These are phyloP conservation scores for Babesia bovis DNA, from an alignment of 169 alveolate species.

Conservation along the genomic window DNA sequence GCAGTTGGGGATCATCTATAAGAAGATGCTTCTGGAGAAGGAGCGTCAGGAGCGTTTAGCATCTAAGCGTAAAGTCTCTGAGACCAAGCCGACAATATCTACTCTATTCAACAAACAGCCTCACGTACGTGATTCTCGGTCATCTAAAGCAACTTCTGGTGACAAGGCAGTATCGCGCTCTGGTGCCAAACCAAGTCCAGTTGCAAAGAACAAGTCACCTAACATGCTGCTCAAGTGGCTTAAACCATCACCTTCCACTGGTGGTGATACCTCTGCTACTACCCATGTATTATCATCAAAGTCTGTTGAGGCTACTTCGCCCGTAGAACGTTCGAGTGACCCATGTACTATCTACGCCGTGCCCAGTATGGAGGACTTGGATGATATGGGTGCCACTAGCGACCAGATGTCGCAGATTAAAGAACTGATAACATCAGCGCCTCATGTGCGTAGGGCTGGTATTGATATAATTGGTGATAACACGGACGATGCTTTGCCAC, in stretches of 20 bases:
- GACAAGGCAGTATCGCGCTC: background rate
- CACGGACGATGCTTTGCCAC: too few species aligned
- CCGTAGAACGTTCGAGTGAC: background rate
- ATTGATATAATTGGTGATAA: too few species aligned
- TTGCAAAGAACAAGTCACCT: constrained; percentile 1
- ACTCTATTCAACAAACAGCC: background rate
- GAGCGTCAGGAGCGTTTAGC: constrained; percentile 49
- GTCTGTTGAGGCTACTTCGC: background rate
- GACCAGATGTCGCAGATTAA: constrained; percentile 6
- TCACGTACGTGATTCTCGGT: background rate
- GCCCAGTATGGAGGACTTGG: constrained; percentile 6
- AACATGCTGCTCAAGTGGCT: constrained; percentile 62
- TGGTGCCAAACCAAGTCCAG: background rate
- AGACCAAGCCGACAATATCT: background rate
- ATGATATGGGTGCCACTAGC: constrained; percentile 30
- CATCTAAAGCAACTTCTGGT: background rate
- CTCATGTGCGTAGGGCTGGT: background rate
- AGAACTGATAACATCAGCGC: background rate
- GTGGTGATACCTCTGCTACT: constrained; percentile 5
- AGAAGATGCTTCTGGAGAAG: constrained; percentile 48
- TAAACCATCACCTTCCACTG: background rate
- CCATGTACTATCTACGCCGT: background rate
- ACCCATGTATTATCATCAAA: background rate
- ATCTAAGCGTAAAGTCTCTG: constrained; percentile 3
- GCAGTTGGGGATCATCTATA: constrained; percentile 30